Evolutionary conservation across 768 basidiomycete genomes (phyloP).

Genomic region (Tylopilus sp.): DNA sequence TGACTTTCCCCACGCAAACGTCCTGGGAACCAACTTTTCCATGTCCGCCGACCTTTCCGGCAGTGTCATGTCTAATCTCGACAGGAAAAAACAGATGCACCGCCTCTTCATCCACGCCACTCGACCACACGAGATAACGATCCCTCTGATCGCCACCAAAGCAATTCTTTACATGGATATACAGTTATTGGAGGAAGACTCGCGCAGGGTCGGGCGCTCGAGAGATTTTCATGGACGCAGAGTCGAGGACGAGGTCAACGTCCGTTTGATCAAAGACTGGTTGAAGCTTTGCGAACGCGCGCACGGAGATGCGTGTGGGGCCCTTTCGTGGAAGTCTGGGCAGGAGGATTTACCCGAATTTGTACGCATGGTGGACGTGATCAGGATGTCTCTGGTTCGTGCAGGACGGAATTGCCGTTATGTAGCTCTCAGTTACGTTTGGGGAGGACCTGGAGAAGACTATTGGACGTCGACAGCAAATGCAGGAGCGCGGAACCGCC

Average conservation of each 20-base stretch:
- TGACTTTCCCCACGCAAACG: conserved; percentile 7
- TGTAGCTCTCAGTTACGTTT: conserved; percentile 18
- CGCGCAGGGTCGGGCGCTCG: conserved; percentile 10
- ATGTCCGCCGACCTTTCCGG: conserved; percentile 4
- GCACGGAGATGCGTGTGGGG: conserved; percentile 14
- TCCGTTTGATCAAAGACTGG: conserved; percentile 14
- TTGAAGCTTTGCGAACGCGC: conserved; percentile 12
- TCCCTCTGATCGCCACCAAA: neutral
- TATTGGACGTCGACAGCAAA: conserved; percentile 10
- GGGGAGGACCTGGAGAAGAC: conserved; percentile 7
- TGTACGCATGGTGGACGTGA: conserved; percentile 15
- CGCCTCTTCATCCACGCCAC: conserved; percentile 11
- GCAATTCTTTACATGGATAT: conserved; percentile 10
- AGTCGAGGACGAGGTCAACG: conserved; percentile 8
- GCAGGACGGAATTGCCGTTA: conserved; percentile 8
- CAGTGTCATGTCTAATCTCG: neutral
- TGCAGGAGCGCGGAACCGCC: neutral
- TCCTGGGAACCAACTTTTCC: neutral
- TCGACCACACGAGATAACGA: conserved; percentile 4
- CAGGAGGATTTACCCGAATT: conserved; percentile 4
- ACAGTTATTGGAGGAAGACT: conserved; percentile 18
- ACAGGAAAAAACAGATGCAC: conserved; percentile 6
- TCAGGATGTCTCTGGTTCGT: conserved; percentile 9
- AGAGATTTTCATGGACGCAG: conserved; percentile 22
- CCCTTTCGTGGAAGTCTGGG: conserved; percentile 8